Percentiles rank a stretch among this genome's conserved stretches.
phyloP scores from a whole-genome alignment of 495 filamentous ascomycete species.

The Penicillium longicatenatum region DNA sequence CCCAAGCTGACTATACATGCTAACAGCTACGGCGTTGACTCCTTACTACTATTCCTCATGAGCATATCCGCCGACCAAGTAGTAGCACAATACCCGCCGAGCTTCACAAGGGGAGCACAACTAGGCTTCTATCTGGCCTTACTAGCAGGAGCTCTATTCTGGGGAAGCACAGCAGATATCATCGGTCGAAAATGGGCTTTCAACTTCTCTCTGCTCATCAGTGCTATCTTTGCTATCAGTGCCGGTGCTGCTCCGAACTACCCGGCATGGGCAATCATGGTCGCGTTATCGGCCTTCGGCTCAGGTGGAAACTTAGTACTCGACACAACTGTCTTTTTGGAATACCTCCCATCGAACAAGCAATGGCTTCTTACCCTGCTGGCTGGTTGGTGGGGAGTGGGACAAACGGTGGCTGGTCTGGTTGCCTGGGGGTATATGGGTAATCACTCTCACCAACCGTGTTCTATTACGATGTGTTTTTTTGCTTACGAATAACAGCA shows the following conservation, averaged over 20 bases:
- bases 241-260: slow-evolving; percentile 22
- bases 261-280: slow-evolving; percentile 12
- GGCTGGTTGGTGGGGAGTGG: slow-evolving; percentile 25
- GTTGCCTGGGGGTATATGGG: slow-evolving; percentile 23
- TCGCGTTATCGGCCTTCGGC: slow-evolving; percentile 22
- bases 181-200: slow-evolving; percentile 45
- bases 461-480: not conserved
- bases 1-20: no score
- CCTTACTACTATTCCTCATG: slow-evolving; percentile 22
- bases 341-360: slow-evolving; percentile 22
- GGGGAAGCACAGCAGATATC: slow-evolving; percentile 45
- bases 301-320: slow-evolving; percentile 23
- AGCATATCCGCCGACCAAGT: slow-evolving; percentile 23
- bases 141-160: slow-evolving; percentile 39
- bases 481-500: slow-evolving; percentile 8
- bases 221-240: slow-evolving; percentile 30
- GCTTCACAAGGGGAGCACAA: slow-evolving; percentile 19
- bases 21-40: slow-evolving; percentile 23
- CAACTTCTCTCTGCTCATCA: slow-evolving; percentile 41
- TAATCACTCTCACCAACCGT: not conserved
- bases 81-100: slow-evolving; percentile 20
- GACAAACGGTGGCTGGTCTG: slow-evolving; percentile 21
- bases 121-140: slow-evolving; percentile 26
- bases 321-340: slow-evolving; percentile 23
- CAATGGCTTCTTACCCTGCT: slow-evolving; percentile 26